Conservation (phyloP, 179 eudicot genomes). For the Patellifolia procumbens region DNA sequence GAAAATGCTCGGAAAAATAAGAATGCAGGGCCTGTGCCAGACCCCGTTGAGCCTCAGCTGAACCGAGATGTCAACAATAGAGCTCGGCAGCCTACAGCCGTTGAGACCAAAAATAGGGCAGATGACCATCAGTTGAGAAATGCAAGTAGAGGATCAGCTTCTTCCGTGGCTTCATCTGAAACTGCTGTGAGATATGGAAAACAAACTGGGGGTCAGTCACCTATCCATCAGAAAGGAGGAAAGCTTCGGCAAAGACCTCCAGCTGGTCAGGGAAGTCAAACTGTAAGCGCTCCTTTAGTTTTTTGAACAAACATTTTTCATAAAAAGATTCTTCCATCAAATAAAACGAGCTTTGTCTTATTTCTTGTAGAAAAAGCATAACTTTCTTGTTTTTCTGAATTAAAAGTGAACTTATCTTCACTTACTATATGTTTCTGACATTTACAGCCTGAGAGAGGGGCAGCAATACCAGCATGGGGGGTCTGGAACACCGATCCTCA, state of each 20-base stretch:
- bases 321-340: background rate
- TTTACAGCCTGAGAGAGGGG: constrained; percentile 34
- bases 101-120: constrained; percentile 16
- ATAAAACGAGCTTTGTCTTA: background rate
- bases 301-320: background rate
- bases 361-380: background rate
- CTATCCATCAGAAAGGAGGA: constrained; percentile 25
- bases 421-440: background rate
- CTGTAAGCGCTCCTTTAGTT: constrained; percentile 27
- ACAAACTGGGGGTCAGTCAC: constrained; percentile 26
- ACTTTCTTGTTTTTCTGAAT: background rate
- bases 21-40: constrained; percentile 9
- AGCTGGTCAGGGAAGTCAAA: constrained; percentile 24
- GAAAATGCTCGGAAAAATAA: constrained; percentile 30
- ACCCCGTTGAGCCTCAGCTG: constrained; percentile 30
- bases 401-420: background rate
- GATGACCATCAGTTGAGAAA: constrained; percentile 23
- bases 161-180: constrained; percentile 23
- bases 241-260: constrained; percentile 21
- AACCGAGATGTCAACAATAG: constrained; percentile 32
- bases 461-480: constrained; percentile 43
- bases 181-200: constrained; percentile 12
- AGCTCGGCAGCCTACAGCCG: constrained; percentile 11
- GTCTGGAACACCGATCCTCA: constrained; percentile 41
- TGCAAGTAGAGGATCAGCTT: constrained; percentile 22